Base-by-base conservation (phyloP, 768 basidiomycete genomes). In the Hericium coralloides region DNA sequence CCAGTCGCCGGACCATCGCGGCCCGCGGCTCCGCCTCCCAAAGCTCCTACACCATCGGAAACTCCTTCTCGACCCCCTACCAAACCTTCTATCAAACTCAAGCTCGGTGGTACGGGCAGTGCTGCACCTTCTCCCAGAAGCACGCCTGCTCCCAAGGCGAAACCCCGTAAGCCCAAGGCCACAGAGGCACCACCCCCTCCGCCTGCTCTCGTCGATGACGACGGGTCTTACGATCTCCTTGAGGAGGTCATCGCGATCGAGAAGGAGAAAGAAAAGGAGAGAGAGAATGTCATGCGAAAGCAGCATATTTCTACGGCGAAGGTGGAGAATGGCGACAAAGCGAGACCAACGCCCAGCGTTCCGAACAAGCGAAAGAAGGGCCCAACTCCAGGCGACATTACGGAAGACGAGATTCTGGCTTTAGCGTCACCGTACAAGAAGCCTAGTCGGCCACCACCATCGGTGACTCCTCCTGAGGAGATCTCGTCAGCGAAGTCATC, bases 161-260 rank as follows among this genome's bases (percentile, higher is more conserved):
- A 78, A 63, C 69, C 70, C 37, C 64, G 70, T 12, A 77, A 72
- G 38, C 62, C 49, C 18, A 50, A 50, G 17, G 20, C 20, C 18
- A 17, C 43, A 7, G 43, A 45, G 12, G 20, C 12, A 12, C 43
- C 43, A 17, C 49, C 49, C 10, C 23, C 77, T 17, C 80, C 82
- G 2, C 80, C 85, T 1, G 82, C 83, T 2, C 79, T 61, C 0
- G 49, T 52, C 37, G 63, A 67, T 3, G 86, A 90, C 62, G 88
- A 90, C 68, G 88, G 86, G n/a, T 87, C 85, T 26, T 83, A 87
- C 61, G 89, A 92, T 64, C 75, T 92, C 41, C 72, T 89, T 2
- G 86, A 89, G 66, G 89, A 91, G 67, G 87, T 92, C 18, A 78
- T 90, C 55, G 89, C 89, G 8, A 86, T 90, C 41, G 89, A 91